Base-by-base conservation (phyloP, 495 filamentous ascomycete genomes). In the Endocarpon pusillum region DNA sequence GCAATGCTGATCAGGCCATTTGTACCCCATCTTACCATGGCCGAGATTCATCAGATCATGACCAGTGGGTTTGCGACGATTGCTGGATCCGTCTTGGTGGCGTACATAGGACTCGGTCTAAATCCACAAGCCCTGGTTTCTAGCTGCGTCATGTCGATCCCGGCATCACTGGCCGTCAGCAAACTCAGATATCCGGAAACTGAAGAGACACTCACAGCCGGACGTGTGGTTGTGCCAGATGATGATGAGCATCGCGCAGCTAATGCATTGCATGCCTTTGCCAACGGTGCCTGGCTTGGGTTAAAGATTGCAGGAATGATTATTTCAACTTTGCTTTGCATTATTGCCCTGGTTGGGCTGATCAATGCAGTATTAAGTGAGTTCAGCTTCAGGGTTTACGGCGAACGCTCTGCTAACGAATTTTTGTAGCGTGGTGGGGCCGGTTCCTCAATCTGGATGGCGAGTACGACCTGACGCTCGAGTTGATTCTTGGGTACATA, bases 401-500 rank as follows among this genome's bases (percentile, higher is more conserved):
- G n/a, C n/a, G n/a, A n/a, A n/a, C n/a, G n/a, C n/a, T n/a, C n/a
- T n/a, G n/a, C n/a, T n/a, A n/a, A n/a, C n/a, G n/a, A n/a, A n/a
- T n/a, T n/a, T n/a, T n/a, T n/a, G n/a, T n/a, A n/a, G n/a, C 70
- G 20, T 93, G 85, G 85, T 93, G 82, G 81, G 85, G 85, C 37
- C 61, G 60, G 10, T 94, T 89, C 50, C 60, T 85, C 42, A 78
- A 76, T 53, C 76, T 89, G 47, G 58, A 67, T 40, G n/a, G n/a
- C n/a, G 52, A 77, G 31, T 71, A 73, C 11, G 55, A 60, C 1
- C 56, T 94, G 34, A 85, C 78, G 7, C 55, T 93, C 33, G 59
- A 86, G 46, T 57, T 86, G 18, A 73, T 93, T 39, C 57, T 91
- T 8, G 78, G 81, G 15, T 92, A 92, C 52, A 45, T 89, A 45